Conservation (phyloP, 2,329 filamentous ascomycete species). For the Orbilia blumenaviensis region DNA sequence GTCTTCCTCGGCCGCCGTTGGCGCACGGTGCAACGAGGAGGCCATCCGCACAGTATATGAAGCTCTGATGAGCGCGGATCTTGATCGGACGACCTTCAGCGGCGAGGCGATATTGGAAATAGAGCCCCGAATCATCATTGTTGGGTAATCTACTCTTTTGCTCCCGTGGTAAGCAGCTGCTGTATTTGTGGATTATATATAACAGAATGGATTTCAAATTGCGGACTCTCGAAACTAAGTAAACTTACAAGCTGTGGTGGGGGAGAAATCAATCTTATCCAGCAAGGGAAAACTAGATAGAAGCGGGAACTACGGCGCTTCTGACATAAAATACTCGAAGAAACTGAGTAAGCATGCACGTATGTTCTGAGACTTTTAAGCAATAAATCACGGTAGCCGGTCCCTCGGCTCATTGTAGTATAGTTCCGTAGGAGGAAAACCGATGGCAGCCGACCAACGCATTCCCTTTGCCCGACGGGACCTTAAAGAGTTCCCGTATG, state of each 20-base stretch:
- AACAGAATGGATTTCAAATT: not conserved
- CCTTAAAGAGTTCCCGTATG: not conserved
- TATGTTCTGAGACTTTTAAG: not conserved
- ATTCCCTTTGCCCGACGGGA: conserved; percentile 6
- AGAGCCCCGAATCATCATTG: conserved; percentile 32
- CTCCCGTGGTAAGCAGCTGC: not conserved
- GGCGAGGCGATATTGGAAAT: conserved; percentile 26
- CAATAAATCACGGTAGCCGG: conserved; percentile 33
- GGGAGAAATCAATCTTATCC: not conserved
- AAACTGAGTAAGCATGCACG: not conserved
- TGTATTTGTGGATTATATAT: not conserved
- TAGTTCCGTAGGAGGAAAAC: conserved; percentile 32
- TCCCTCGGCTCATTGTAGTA: conserved; percentile 19
- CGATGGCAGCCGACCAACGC: conserved; percentile 43
- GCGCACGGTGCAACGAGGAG: conserved; percentile 54
- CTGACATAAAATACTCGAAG: not conserved
- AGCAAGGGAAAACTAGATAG: not conserved
- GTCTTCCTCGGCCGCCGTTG: conserved; percentile 69
- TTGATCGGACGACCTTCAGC: conserved; percentile 29
- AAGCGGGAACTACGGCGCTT: not conserved
- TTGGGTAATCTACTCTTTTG: not conserved
- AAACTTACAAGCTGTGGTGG: not conserved
- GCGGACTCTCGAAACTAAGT: not conserved
- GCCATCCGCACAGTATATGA: conserved; percentile 27
- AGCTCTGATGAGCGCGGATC: not conserved